Conservation (phyloP, 2,329 filamentous ascomycete genomes). For the Exophiala sp. region DNA sequence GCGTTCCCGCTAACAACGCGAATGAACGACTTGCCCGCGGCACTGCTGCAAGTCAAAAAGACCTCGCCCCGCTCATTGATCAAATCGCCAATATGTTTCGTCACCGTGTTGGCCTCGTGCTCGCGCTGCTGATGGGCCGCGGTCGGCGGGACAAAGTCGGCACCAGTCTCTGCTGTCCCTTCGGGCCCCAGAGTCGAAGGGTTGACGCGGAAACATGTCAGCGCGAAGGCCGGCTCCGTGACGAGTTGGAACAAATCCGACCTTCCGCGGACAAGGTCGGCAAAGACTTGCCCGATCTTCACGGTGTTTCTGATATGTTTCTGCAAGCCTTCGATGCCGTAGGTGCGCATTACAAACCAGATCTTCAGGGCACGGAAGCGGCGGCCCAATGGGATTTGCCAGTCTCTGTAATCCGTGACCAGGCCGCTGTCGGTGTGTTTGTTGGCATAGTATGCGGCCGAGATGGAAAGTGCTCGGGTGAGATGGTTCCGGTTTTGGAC, state of each 20-base stretch:
- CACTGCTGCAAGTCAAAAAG: conserved; percentile 71
- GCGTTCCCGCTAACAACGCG: conserved; percentile 70
- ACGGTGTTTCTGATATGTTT: conserved; percentile 66
- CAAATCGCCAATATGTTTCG: conserved; percentile 67
- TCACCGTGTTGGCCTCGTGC: conserved; percentile 59
- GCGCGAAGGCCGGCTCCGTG: conserved; percentile 66
- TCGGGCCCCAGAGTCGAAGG: conserved; percentile 32
- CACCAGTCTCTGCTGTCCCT: conserved; percentile 30
- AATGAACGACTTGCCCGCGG: conserved; percentile 70
- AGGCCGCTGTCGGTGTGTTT: conserved; percentile 71
- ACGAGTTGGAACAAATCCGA: conserved; percentile 69
- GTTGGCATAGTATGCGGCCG: conserved; percentile 77
- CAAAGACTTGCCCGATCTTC: conserved; percentile 63
- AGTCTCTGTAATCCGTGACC: conserved; percentile 93
- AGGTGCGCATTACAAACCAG: conserved; percentile 86
- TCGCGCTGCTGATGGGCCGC: conserved; percentile 38
- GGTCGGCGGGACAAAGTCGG: conserved; percentile 26
- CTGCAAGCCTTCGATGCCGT: conserved; percentile 70
- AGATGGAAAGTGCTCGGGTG: conserved; percentile 71
- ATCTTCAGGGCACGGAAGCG: conserved; percentile 86
- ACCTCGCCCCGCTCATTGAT: conserved; percentile 71
- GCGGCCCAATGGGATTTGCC: conserved; percentile 89
- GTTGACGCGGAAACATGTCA: conserved; percentile 68
- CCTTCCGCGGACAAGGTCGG: conserved; percentile 51
- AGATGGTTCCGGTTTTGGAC: conserved; percentile 69